phyloP scores from a whole-genome alignment of 805 yeast species.

The Sugiyamaella valdiviana region DNA sequence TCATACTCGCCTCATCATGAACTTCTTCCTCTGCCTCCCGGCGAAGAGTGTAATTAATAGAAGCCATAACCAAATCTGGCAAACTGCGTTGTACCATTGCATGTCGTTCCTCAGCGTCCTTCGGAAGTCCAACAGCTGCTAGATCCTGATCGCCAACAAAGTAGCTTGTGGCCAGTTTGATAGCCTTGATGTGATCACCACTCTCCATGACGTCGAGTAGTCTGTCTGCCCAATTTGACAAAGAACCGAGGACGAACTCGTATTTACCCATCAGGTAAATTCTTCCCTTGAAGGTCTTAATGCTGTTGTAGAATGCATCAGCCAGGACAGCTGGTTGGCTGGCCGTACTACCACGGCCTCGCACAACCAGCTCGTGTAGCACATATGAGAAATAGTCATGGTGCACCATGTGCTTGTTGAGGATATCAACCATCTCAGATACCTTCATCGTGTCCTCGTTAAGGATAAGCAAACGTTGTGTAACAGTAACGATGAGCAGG shows the following conservation, averaged over 20 bases:
- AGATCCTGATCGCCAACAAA: slow-evolving; percentile 48
- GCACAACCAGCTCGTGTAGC: slow-evolving; percentile 18
- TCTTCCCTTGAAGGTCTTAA: slow-evolving; percentile 39
- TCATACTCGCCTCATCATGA: slow-evolving; percentile 23
- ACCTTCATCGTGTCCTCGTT: slow-evolving; percentile 37
- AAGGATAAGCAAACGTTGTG: slow-evolving; percentile 42
- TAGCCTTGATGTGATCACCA: slow-evolving; percentile 49
- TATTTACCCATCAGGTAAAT: slow-evolving; percentile 49
- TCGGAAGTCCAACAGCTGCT: slow-evolving; percentile 53
- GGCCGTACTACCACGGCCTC: neutral
- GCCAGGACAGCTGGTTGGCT: slow-evolving; percentile 26
- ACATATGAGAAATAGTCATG: slow-evolving; percentile 28
- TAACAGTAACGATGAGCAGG: slow-evolving; percentile 38
- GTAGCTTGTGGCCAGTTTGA: slow-evolving; percentile 48
- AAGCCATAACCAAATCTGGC: slow-evolving; percentile 50
- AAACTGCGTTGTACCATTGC: slow-evolving; percentile 46
- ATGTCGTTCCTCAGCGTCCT: slow-evolving; percentile 39
- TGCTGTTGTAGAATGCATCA: slow-evolving; percentile 33
- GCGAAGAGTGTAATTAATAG: slow-evolving; percentile 40
- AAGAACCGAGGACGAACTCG: slow-evolving; percentile 50
- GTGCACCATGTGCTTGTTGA: slow-evolving; percentile 36
- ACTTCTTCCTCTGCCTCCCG: slow-evolving; percentile 24
- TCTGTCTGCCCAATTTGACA: slow-evolving; percentile 66
- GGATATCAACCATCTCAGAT: slow-evolving; percentile 34
- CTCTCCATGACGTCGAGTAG: slow-evolving; percentile 43